Base-by-base conservation (phyloP, 176 grass and related monocot genomes). In the Juncus effusus region DNA sequence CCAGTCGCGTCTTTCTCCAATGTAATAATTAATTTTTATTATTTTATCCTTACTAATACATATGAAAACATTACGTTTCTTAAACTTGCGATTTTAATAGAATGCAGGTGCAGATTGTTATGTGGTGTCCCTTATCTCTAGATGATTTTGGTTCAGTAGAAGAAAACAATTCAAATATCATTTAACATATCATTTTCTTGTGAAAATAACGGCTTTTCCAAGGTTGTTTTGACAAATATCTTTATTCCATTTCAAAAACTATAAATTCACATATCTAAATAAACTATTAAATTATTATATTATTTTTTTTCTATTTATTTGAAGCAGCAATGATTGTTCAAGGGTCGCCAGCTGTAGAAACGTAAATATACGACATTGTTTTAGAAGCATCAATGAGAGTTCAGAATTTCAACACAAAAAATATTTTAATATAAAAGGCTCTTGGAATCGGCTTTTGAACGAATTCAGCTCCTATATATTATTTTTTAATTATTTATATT, bases 331-430 rank as follows among this genome's bases (percentile, higher is more conserved):
- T 28, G 1, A 28, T 28, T 28, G 49, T 87, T 69, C 93, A 92
- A 85, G 93, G 93, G 67, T 82, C 87, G 61, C 85, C 83, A 56
- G 87, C 89, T 52, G 93, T 97, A 55, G 93, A 97, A 84, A 97
- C 88, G n/a, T 76, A 86, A 40, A 79, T 91, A 77, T 97, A 92
- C 81, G 93, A 97, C 84, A 72, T 81, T 59, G 93, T 97, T 70
- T 70, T 97, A 45, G 93, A 90, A 70, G 85, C 88, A 16, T 82
- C 88, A 64, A 84, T 91, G 88, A 75, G 93, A 78, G 82, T 85
- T 68, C 85, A 92, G 65, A 82, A 91, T 70, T 89, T 97, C 63
- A 76, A 89, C 65, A 68, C 79, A 38, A 97, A 83, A 86, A 97
- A 89, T 76, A 56, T 96, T 74, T 74, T 86, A 65, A 28, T 28